Evolutionary conservation across 306 rosid species (phyloP).

Genomic region (Cyclanthera cordifolia): DNA sequence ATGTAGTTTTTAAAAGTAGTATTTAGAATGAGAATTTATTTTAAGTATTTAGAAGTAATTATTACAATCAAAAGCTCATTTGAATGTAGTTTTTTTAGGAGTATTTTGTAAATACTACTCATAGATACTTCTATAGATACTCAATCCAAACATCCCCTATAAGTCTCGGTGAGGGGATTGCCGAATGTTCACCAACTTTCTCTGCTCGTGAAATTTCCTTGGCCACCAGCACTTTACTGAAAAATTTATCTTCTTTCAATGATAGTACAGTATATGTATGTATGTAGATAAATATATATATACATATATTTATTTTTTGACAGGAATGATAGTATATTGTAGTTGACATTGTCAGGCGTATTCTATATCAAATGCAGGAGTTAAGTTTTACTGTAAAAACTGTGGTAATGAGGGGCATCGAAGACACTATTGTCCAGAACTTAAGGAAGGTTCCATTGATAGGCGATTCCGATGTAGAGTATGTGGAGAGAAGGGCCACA

Average conservation of each 20-base stretch:
- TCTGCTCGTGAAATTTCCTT: neutral
- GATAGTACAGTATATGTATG: no score
- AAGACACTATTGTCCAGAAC: constrained; percentile 77
- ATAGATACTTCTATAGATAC: no score
- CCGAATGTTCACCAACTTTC: neutral
- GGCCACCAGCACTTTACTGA: neutral
- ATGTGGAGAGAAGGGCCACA: constrained; percentile 79
- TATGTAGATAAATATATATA: no score
- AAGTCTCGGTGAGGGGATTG: neutral
- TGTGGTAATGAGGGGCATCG: constrained; percentile 94
- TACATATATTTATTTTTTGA: neutral
- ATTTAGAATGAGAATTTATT: no score
- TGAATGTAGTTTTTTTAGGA: no score
- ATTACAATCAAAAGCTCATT: no score
- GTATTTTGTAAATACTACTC: no score
- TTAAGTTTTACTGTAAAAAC: constrained; percentile 62
- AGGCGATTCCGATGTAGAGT: constrained; percentile 37
- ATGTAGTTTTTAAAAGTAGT: no score
- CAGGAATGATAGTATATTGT: neutral
- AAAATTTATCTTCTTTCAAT: neutral
- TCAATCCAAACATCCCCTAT: no score
- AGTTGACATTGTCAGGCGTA: constrained; percentile 7
- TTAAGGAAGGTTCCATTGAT: constrained; percentile 31
- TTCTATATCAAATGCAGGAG: constrained; percentile 37
- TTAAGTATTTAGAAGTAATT: no score